These are phyloP conservation scores for Afroboletus lepidellus DNA, from an alignment of 1,284 basidiomycete genomes.

Conservation along the genomic window DNA sequence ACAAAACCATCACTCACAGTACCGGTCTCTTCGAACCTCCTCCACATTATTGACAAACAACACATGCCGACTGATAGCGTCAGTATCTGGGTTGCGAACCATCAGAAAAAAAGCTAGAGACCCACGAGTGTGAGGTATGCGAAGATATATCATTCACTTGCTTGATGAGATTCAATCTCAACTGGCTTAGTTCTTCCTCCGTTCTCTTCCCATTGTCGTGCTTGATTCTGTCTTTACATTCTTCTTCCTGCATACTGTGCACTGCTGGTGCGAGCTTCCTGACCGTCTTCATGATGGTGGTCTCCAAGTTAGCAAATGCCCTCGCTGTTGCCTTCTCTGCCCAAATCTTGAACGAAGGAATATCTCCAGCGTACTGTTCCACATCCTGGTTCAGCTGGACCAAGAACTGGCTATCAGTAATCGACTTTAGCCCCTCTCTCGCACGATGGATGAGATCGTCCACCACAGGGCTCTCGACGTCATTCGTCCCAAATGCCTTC, in stretches of 20 bases:
- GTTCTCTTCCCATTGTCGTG: constrained; percentile 1
- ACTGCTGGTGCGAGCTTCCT: constrained; percentile 7
- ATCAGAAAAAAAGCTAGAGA: not conserved
- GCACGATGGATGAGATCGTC: constrained; percentile 3
- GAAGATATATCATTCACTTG: constrained; percentile 22
- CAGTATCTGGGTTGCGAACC: not conserved
- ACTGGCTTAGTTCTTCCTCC: constrained; percentile 14
- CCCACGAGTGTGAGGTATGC: constrained; percentile 11
- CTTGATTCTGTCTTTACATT: not conserved
- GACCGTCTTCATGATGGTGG: not conserved
- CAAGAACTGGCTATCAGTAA: constrained; percentile 14
- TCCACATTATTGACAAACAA: not conserved
- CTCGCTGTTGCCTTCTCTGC: constrained; percentile 2
- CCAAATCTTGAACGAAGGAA: not conserved
- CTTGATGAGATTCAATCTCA: constrained; percentile 27
- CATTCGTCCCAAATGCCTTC: constrained; percentile 13
- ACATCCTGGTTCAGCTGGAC: not conserved
- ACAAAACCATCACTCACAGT: constrained; percentile 2
- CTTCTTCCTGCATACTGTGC: constrained; percentile 10
- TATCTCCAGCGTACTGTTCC: not conserved
- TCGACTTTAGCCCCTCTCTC: not conserved
- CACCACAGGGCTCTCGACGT: not conserved
- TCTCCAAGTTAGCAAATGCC: constrained; percentile 8
- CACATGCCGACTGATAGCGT: not conserved
- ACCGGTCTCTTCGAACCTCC: not conserved